Percentiles rank a stretch among this genome's conserved stretches.
Conservation (phyloP, 2,329 filamentous ascomycete genomes). For the Bipolaris cookei region DNA sequence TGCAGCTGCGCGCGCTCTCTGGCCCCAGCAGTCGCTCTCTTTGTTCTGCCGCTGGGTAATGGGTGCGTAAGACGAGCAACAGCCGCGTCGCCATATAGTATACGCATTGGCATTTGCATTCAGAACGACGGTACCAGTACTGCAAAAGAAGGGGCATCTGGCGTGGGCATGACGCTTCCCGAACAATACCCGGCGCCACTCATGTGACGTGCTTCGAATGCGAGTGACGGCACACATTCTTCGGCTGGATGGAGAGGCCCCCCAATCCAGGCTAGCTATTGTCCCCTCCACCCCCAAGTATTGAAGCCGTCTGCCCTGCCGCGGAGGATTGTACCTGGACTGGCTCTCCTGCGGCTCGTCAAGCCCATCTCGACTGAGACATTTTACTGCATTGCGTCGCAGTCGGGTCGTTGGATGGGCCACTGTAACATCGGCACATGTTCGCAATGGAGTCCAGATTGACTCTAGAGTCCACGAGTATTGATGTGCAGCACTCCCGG, state of each 20-base stretch:
- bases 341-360: slow-evolving; percentile 4
- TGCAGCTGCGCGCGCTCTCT: slow-evolving; percentile 15
- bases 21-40: slow-evolving; percentile 2
- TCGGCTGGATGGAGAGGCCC: slow-evolving; percentile 6
- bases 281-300: not conserved
- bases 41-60: slow-evolving; percentile 8
- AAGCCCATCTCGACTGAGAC: slow-evolving; percentile 22
- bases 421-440: slow-evolving; percentile 8
- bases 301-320: slow-evolving; percentile 7
- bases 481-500: not conserved
- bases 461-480: slow-evolving; percentile 9
- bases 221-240: slow-evolving; percentile 18
- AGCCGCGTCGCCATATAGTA: not conserved
- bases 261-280: slow-evolving; percentile 4
- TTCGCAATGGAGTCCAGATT: slow-evolving; percentile 12
- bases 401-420: slow-evolving; percentile 12
- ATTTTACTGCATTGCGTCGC: slow-evolving; percentile 16
- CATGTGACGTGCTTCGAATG: slow-evolving; percentile 24
- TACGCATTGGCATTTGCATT: too few species aligned
- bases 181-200: slow-evolving; percentile 10
- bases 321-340: slow-evolving; percentile 4
- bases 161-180: not conserved
- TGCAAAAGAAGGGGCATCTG: not conserved
- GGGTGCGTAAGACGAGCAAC: slow-evolving; percentile 8
- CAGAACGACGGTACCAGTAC: slow-evolving; percentile 1